Conservation (phyloP, 2,329 filamentous ascomycete genomes). For the Aureobasidium subglaciale region DNA sequence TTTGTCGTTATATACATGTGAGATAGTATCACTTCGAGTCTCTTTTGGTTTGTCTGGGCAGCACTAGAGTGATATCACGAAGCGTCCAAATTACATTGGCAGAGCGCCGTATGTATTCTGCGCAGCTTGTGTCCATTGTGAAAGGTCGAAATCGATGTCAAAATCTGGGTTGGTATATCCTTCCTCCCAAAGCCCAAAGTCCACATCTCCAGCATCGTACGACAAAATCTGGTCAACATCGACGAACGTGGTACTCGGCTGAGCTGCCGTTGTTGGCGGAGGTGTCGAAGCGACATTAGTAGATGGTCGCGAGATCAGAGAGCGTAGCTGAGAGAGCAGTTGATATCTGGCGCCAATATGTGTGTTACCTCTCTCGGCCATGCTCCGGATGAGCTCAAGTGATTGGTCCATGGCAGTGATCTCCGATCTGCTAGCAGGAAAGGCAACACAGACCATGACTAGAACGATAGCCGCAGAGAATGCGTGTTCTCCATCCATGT, state of each 20-base stretch:
- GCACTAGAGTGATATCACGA: too few relatives aligned
- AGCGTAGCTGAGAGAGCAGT: conserved; percentile 32
- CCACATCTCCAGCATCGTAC: not conserved
- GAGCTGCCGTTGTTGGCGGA: not conserved
- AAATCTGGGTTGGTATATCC: conserved; percentile 11
- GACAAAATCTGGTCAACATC: not conserved
- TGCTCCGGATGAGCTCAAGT: conserved; percentile 41
- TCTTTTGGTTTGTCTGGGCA: too few relatives aligned
- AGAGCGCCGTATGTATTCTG: not conserved
- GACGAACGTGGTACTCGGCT: not conserved
- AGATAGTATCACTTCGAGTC: too few relatives aligned
- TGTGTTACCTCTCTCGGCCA: conserved; percentile 48
- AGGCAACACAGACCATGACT: conserved; percentile 49
- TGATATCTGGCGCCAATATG: conserved; percentile 39
- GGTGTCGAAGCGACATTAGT: not conserved
- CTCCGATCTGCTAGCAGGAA: conserved; percentile 40
- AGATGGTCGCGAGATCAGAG: conserved; percentile 17
- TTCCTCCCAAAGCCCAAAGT: conserved; percentile 11
- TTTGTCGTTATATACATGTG: too few relatives aligned
- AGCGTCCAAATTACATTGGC: not conserved
- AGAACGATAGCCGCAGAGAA: conserved; percentile 50
- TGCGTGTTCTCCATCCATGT: conserved; percentile 51
- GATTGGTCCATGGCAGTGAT: conserved; percentile 40
- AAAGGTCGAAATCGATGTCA: conserved; percentile 7
- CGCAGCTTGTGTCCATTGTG: conserved; percentile 12